Evolutionary conservation across 2,329 filamentous ascomycete genomes (phyloP), one percentile per base, ranked within the genome.

Genomic region (Colletotrichum phormii): DNA sequence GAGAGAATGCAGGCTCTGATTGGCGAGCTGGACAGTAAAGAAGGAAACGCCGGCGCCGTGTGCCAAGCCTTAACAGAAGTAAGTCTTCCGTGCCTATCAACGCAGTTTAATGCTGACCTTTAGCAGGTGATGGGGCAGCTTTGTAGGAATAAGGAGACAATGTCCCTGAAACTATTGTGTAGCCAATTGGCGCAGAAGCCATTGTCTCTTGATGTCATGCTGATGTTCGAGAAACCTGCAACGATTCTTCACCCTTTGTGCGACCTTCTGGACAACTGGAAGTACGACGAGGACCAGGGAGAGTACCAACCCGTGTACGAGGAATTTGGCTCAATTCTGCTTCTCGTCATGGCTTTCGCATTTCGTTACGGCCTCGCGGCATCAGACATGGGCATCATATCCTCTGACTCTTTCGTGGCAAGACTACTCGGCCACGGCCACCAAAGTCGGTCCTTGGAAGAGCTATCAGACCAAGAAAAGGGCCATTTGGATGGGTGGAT

Each of bases 31-130:
- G 95, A 98, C 69, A 93, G 92, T 63, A 95, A 97, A 88, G 94
- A 97, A 78, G 96, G 96, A 1, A 98, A 98, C 80, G 94, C 94
- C 2, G 95, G 94, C 2, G 94, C 95, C 2, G 94, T 97, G 22
- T 93, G 93, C 63, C 91, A 92, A 73, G 95, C 95, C 3, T 86
- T 95, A 57, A 89, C 91, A 51, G 93, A 94, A 84, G 92, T 92
- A 46, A 46, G 15, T 4, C 22, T 2, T 31, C 24, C 26, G 15
- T 6, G 22, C 62, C 24, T 18, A 35, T 33, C 46, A 70, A 59
- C 12, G 15, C 15, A 59, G 15, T 35, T 29, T 74, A 12, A 75
- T 55, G 33, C 62, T 64, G 51, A 64, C 46, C 61, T n/a, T 13
- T 4, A 26, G 9, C 57, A 93, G 91, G 87, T 94, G 37, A 89